Conservation (phyloP, 768 basidiomycete genomes). For the Boletus subcaerulescens region DNA sequence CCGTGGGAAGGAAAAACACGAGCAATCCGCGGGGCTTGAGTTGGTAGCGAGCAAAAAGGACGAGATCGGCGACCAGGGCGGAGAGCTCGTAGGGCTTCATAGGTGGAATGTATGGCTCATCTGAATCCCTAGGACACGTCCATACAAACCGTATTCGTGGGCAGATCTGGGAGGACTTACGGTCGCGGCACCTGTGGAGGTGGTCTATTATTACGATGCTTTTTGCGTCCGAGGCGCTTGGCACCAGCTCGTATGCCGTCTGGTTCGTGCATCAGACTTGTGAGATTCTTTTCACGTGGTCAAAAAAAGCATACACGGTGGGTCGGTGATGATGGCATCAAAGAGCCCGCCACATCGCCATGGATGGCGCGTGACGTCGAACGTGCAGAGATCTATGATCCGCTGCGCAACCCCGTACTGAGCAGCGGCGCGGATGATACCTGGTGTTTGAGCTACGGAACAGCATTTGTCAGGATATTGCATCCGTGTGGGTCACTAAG, state of each 20-base stretch:
- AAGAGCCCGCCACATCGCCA: slow-evolving; percentile 88
- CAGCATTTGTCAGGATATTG: background rate
- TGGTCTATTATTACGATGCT: slow-evolving; percentile 30
- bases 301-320: slow-evolving; percentile 66
- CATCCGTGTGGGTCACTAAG: background rate
- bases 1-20: slow-evolving; percentile 94
- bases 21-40: slow-evolving; percentile 84
- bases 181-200: slow-evolving; percentile 37
- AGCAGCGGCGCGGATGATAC: slow-evolving; percentile 73
- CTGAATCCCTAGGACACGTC: slow-evolving; percentile 31
- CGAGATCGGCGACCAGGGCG: slow-evolving; percentile 75
- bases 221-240: slow-evolving; percentile 74
- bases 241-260: slow-evolving; percentile 93
- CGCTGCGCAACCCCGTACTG: slow-evolving; percentile 77
- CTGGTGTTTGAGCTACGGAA: slow-evolving; percentile 46
- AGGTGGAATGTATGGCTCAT: slow-evolving; percentile 80
- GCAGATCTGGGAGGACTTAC: slow-evolving; percentile 35
- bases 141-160: background rate
- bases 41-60: slow-evolving; percentile 76
- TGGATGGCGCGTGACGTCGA: slow-evolving; percentile 89
- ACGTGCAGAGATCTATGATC: slow-evolving; percentile 84
- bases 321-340: slow-evolving; percentile 93
- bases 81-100: slow-evolving; percentile 92
- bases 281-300: background rate
- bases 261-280: slow-evolving; percentile 25